Evolutionary conservation across 768 basidiomycete genomes (phyloP).

Genomic region (Boletellus emodensis): DNA sequence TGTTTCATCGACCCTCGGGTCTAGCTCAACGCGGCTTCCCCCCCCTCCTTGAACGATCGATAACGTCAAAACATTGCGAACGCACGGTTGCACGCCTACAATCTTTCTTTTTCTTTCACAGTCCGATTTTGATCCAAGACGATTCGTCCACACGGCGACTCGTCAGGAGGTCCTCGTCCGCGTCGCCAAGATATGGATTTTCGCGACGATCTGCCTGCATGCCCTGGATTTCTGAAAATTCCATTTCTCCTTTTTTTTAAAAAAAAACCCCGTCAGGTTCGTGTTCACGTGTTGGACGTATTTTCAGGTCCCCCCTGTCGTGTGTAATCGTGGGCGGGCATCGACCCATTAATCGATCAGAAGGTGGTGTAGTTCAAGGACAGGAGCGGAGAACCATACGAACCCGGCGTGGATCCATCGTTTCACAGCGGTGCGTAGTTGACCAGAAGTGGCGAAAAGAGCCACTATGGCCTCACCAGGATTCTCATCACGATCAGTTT

Average conservation of each 20-base stretch:
- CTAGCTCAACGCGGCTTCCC: constrained; percentile 5
- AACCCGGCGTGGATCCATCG: constrained; percentile 11
- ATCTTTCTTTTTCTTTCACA: constrained; percentile 6
- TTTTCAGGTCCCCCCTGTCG: constrained; percentile 1
- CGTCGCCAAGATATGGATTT: not conserved
- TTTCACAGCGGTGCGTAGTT: not conserved
- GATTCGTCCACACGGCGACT: not conserved
- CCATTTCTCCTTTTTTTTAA: not conserved
- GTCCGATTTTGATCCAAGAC: constrained; percentile 15
- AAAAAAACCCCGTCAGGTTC: no score
- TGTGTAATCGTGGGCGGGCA: not conserved
- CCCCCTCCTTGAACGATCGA: constrained; percentile 12
- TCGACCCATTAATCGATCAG: constrained; percentile 12
- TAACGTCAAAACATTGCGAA: constrained; percentile 16
- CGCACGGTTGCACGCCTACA: constrained; percentile 1
- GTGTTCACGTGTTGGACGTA: constrained; percentile 2
- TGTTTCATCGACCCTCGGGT: constrained; percentile 8
- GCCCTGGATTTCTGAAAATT: not conserved
- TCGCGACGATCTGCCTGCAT: not conserved
- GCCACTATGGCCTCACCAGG: not conserved
- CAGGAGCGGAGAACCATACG: constrained; percentile 1
- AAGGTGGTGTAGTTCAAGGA: not conserved
- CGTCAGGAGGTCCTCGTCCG: no score
- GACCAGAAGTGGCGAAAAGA: constrained; percentile 3
- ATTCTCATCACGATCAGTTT: constrained; percentile 3